Percentiles rank a stretch among this genome's conserved stretches.
Evolutionary conservation across 2,329 filamentous ascomycete genomes (phyloP).

Genomic region (Neospermospora avenae): DNA sequence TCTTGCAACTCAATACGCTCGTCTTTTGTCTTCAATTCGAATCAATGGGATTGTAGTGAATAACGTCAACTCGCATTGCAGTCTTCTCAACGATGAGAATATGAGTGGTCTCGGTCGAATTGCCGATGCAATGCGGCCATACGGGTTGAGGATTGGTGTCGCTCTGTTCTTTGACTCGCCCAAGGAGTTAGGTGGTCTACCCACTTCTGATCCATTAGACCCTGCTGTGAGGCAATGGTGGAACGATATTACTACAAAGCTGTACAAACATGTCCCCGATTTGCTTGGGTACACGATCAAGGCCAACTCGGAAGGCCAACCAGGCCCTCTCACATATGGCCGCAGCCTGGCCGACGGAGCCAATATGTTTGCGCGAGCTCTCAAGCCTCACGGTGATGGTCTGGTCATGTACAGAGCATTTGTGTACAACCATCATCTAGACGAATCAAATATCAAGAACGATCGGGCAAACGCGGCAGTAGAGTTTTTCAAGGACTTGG

Average conservation of each 20-base stretch:
- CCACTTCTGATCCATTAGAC: slow-evolving; percentile 64
- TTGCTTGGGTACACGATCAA: slow-evolving; percentile 69
- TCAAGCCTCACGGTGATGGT: slow-evolving; percentile 54
- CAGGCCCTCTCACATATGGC: slow-evolving; percentile 66
- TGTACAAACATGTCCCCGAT: slow-evolving; percentile 62
- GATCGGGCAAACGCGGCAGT: slow-evolving; percentile 70
- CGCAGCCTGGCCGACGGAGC: slow-evolving; percentile 65
- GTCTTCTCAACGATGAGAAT: slow-evolving; percentile 52
- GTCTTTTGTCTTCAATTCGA: slow-evolving; percentile 62
- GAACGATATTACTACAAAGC: slow-evolving; percentile 53
- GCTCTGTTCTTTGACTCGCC: slow-evolving; percentile 69
- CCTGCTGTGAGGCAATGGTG: slow-evolving; percentile 59
- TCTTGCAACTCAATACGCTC: slow-evolving; percentile 59
- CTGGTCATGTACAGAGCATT: slow-evolving; percentile 70
- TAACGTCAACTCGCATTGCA: slow-evolving; percentile 68
- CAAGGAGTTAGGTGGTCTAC: slow-evolving; percentile 50
- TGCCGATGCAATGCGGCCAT: slow-evolving; percentile 64
- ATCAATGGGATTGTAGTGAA: slow-evolving; percentile 67
- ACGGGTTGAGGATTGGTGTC: slow-evolving; percentile 62
- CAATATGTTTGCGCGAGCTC: slow-evolving; percentile 61
- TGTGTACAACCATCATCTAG: slow-evolving; percentile 58
- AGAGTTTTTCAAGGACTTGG: slow-evolving; percentile 61
- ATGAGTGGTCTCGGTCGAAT: slow-evolving; percentile 59
- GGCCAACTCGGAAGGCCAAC: slow-evolving; percentile 69
- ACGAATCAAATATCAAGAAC: slow-evolving; percentile 58